Evolutionary conservation across 805 yeast genomes (phyloP).

Genomic region (Yamadazyma takamatsuzukensis): DNA sequence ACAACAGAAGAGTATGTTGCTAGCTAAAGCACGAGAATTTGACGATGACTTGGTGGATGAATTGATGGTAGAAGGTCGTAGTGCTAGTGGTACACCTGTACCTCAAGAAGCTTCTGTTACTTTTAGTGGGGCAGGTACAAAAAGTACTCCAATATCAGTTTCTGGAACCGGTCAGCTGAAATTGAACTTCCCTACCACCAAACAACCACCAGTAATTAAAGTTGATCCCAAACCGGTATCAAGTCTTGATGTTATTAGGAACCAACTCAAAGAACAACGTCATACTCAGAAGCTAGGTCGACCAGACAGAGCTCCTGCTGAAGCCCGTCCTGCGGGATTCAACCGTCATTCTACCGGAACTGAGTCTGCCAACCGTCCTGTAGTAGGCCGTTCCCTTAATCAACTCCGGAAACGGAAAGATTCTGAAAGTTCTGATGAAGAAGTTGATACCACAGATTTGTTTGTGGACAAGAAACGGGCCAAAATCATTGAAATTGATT

Average conservation of each 20-base stretch:
- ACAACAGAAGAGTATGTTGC: slow-evolving; percentile 61
- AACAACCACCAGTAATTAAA: slow-evolving; percentile 2
- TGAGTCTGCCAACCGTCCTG: slow-evolving; percentile 9
- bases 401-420: slow-evolving; percentile 27
- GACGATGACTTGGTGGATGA: slow-evolving; percentile 52
- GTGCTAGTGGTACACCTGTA: slow-evolving; percentile 17
- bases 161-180: not conserved
- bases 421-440: slow-evolving; percentile 32
- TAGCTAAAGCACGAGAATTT: slow-evolving; percentile 56
- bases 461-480: slow-evolving; percentile 33
- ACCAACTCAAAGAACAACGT: slow-evolving; percentile 23
- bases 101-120: not conserved
- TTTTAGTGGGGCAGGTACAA: not conserved
- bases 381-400: slow-evolving; percentile 38
- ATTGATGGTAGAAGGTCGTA: slow-evolving; percentile 42
- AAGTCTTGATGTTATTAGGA: slow-evolving; percentile 31
- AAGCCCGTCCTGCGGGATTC: slow-evolving; percentile 54
- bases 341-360: slow-evolving; percentile 31
- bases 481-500: slow-evolving; percentile 40
- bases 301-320: slow-evolving; percentile 39
- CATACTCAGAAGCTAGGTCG: no score
- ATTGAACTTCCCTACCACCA: no score
- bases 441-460: slow-evolving; percentile 35
- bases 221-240: slow-evolving; percentile 13
- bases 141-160: not conserved